Evolutionary conservation across 306 rosid species (phyloP).

Genomic region (Glycine latifolia): DNA sequence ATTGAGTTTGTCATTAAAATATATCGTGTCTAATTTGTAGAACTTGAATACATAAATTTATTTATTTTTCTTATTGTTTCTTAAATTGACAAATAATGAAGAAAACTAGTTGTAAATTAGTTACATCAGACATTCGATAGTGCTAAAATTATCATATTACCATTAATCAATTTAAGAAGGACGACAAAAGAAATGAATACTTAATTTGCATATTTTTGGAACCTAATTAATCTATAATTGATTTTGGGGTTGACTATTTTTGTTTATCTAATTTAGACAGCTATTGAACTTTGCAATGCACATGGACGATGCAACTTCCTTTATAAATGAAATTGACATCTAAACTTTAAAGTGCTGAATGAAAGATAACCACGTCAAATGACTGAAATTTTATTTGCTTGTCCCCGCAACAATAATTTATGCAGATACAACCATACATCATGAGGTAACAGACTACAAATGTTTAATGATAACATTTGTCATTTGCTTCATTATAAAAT

Average conservation of each 20-base stretch:
- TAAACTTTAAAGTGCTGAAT: background rate
- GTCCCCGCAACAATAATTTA: background rate
- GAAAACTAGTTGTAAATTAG: background rate
- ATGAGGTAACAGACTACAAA: background rate
- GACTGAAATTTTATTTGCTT: too few relatives aligned
- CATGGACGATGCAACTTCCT: conserved; percentile 8
- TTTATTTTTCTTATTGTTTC: background rate
- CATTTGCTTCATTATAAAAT: background rate
- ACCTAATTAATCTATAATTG: conserved; percentile 20
- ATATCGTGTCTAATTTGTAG: too few relatives aligned
- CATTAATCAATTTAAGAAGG: background rate
- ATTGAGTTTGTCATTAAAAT: too few relatives aligned
- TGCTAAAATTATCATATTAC: background rate
- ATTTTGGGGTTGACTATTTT: conserved; percentile 32
- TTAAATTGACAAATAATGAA: background rate
- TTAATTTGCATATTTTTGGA: background rate
- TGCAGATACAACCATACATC: conserved; percentile 7
- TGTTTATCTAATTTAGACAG: conserved; percentile 28
- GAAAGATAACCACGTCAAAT: background rate
- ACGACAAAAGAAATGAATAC: background rate
- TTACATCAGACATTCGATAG: background rate
- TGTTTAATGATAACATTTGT: background rate
- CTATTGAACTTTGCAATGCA: background rate
- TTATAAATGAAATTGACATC: conserved; percentile 12
- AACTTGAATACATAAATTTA: too few relatives aligned